Evolutionary conservation across 768 basidiomycete genomes (phyloP), one percentile per base, ranked within the genome.

Genomic region (Amanita inopinata): DNA sequence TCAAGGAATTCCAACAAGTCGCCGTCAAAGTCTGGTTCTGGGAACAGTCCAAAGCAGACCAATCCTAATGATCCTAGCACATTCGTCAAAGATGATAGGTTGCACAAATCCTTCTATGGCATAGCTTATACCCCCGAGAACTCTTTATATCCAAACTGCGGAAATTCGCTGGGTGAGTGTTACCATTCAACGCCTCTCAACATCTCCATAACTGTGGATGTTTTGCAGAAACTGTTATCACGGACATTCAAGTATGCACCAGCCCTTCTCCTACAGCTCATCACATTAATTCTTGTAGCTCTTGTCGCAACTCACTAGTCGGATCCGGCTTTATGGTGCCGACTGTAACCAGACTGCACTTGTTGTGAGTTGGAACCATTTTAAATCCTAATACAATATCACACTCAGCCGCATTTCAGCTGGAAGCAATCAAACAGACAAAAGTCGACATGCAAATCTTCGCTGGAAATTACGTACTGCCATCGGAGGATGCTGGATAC

Each of bases 381-480:
- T n/a, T 28, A 28, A 7, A n/a, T 14, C 10, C 34, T 34, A 19
- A 5, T 8, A 7, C 8, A 28, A 18, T 14, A 28, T 14, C 1
- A 22, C n/a, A 18, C 20, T 30, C 10, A 44, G 27, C 19, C 22
- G 14, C 4, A n/a, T 27, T 19, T 34, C 17, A 82, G 68, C 73
- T 98, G 19, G 85, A 92, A 53, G 94, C 93, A 2, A 92, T 99
- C 55, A 72, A 78, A 54, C 77, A 76, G 49, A 94, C 91, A 32
- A 84, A 93, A 57, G 84, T 89, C 40, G 73, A 94, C 58, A 70
- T 96, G 72, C 62, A 64, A 8, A 83, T 93, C n/a, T 91, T 67
- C 60, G 63, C 82, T 19, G 86, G 76, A 28, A 86, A 78, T 54
- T 87, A 81, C 56, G 70, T 74, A 10, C 51, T 69, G 3, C 59